phyloP scores from a whole-genome alignment of 495 filamentous ascomycete species.

The Jackrogersella multiformis region DNA sequence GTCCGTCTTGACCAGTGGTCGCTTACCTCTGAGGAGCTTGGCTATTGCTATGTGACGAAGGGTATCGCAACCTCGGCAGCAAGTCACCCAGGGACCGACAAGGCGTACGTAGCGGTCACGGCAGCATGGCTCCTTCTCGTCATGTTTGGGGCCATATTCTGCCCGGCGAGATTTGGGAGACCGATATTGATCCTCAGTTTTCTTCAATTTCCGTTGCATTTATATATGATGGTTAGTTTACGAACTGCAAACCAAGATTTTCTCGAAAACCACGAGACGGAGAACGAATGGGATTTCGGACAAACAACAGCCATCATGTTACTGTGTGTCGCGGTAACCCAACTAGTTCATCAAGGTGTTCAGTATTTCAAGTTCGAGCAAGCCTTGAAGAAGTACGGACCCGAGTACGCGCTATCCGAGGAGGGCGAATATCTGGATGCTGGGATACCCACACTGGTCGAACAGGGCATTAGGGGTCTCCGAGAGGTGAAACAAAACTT shows the following conservation, averaged over 20 bases:
- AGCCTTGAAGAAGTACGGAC: constrained; percentile 20
- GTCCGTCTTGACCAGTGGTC: constrained; percentile 46
- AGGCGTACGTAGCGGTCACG: constrained; percentile 47
- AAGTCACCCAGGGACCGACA: constrained; percentile 42
- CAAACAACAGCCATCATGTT: constrained; percentile 51
- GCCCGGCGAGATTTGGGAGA: constrained; percentile 37
- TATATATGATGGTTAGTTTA: constrained; percentile 51
- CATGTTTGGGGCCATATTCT: constrained; percentile 44
- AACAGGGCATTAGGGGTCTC: constrained; percentile 12
- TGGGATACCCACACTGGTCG: background rate
- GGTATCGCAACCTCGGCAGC: constrained; percentile 32
- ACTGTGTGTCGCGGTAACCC: constrained; percentile 42
- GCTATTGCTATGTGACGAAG: constrained; percentile 45
- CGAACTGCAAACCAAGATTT: constrained; percentile 47
- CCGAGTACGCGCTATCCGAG: constrained; percentile 13
- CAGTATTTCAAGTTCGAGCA: constrained; percentile 46
- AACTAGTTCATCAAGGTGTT: constrained; percentile 42
- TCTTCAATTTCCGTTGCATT: constrained; percentile 50
- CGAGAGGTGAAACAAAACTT: background rate
- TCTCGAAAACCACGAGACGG: constrained; percentile 45
- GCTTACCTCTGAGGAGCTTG: constrained; percentile 30
- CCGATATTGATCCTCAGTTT: constrained; percentile 40
- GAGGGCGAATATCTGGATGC: background rate
- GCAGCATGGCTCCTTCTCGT: constrained; percentile 46
- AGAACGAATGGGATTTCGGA: constrained; percentile 53